phyloP scores from a whole-genome alignment of 345 rosid species.

The Euphorbia peplus region DNA sequence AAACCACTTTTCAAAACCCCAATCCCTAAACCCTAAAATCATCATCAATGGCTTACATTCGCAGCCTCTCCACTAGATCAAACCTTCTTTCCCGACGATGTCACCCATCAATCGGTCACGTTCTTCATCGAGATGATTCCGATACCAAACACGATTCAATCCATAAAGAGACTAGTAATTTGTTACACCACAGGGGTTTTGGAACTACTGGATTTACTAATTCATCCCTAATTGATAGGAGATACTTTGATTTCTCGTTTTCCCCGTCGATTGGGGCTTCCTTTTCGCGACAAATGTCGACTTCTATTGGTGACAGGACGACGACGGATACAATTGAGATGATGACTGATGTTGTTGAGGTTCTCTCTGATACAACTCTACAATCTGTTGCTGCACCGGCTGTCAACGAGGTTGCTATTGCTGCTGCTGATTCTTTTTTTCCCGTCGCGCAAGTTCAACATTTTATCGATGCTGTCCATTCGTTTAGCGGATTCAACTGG shows the following conservation, averaged over 20 bases:
- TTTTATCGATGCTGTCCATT: slow-evolving; percentile 59
- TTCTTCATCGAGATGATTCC: slow-evolving; percentile 33
- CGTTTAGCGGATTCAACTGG: slow-evolving; percentile 63
- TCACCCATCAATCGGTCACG: slow-evolving; percentile 37
- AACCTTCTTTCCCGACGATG: slow-evolving; percentile 32
- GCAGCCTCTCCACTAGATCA: slow-evolving; percentile 50
- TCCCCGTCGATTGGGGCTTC: slow-evolving; percentile 37
- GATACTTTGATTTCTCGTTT: slow-evolving; percentile 28
- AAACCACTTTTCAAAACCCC: too few species aligned
- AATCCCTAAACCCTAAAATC: too few species aligned
- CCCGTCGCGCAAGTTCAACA: slow-evolving; percentile 69
- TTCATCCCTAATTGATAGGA: slow-evolving; percentile 23
- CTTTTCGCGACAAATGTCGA: slow-evolving; percentile 58
- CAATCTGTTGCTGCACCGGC: slow-evolving; percentile 49
- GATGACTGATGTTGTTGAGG: slow-evolving; percentile 46
- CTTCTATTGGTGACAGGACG: slow-evolving; percentile 39
- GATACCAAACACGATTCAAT: slow-evolving; percentile 29
- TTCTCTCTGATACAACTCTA: slow-evolving; percentile 44
- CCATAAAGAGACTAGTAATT: slow-evolving; percentile 28
- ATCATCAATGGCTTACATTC: slow-evolving; percentile 34
- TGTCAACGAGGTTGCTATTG: slow-evolving; percentile 65
- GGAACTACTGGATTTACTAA: slow-evolving; percentile 21
- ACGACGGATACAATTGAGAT: slow-evolving; percentile 47
- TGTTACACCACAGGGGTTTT: slow-evolving; percentile 37
- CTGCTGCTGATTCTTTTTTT: slow-evolving; percentile 65